A percentile compares a stretch with the other conserved stretches of the same genome.
These are phyloP conservation scores for Candida caryicola DNA, from an alignment of 805 yeast species.

Conservation along the genomic window DNA sequence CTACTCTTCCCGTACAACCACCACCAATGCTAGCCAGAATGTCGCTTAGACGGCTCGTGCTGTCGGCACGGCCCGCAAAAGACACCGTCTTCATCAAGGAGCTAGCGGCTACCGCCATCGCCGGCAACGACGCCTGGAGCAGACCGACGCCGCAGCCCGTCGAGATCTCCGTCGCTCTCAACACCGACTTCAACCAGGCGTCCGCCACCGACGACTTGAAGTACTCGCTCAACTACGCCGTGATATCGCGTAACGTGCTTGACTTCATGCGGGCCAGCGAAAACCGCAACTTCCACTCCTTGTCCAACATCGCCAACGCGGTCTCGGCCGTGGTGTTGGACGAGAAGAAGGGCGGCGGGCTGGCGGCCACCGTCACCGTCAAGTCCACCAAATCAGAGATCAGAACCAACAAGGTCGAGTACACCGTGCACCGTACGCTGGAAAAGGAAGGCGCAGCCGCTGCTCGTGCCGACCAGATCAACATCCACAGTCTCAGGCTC, in stretches of 20 bases:
- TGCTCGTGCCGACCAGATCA: slow-evolving; percentile 20
- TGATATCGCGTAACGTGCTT: slow-evolving; percentile 63
- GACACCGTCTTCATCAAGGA: slow-evolving; percentile 51
- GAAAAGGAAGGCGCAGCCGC: slow-evolving; percentile 14
- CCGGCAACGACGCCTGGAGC: slow-evolving; percentile 77
- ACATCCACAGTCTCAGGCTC: slow-evolving; percentile 52
- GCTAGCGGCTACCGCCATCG: slow-evolving; percentile 57
- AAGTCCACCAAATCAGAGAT: slow-evolving; percentile 55
- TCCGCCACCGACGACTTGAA: slow-evolving; percentile 77
- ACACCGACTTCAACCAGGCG: slow-evolving; percentile 70
- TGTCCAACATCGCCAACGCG: slow-evolving; percentile 46
- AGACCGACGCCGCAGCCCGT: slow-evolving; percentile 67
- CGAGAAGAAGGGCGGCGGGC: slow-evolving; percentile 45
- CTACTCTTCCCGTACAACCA: no score
- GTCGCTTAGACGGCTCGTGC: neutral
- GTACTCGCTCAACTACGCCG: slow-evolving; percentile 86
- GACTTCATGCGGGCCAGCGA: slow-evolving; percentile 45
- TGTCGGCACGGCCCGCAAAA: no score
- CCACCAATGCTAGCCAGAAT: no score
- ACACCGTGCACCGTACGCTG: slow-evolving; percentile 35
- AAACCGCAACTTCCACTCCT: slow-evolving; percentile 40
- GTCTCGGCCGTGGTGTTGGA: slow-evolving; percentile 46
- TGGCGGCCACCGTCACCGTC: slow-evolving; percentile 37
- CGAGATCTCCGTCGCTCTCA: slow-evolving; percentile 53
- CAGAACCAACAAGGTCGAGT: slow-evolving; percentile 50